phyloP scores from a whole-genome alignment of 1,284 basidiomycete species.

The Irpex sp. region DNA sequence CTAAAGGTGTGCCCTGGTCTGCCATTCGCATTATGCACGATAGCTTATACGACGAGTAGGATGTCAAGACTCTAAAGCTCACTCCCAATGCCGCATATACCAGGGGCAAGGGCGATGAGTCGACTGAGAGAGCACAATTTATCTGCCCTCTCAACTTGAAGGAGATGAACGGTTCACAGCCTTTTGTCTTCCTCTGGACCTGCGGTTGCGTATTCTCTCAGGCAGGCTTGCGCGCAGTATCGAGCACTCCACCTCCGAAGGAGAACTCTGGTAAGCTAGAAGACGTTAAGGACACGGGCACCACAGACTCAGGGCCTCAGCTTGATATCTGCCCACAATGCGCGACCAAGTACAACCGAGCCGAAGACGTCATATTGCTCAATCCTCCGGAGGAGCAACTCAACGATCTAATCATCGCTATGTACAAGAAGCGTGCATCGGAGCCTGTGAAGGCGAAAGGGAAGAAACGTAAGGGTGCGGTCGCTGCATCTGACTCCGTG shows the following conservation, averaged over 20 bases:
- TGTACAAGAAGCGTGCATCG: conserved; percentile 51
- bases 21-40: not conserved
- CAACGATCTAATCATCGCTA: conserved; percentile 44
- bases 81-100: conserved; percentile 63
- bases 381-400: conserved; percentile 66
- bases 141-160: conserved; percentile 88
- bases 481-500: conserved; percentile 19
- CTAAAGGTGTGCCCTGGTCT: conserved; percentile 64
- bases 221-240: conserved; percentile 66
- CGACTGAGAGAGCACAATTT: conserved; percentile 59
- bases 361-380: conserved; percentile 51
- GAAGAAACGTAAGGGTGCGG: conserved; percentile 64
- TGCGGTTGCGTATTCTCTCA: conserved; percentile 91
- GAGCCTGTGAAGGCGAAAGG: conserved; percentile 54
- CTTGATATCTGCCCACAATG: conserved; percentile 74
- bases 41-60: conserved; percentile 41
- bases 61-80: conserved; percentile 79
- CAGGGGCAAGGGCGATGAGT: conserved; percentile 35
- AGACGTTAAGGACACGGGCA: conserved; percentile 17
- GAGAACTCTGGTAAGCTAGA: conserved; percentile 26
- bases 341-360: conserved; percentile 58
- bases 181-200: conserved; percentile 81
- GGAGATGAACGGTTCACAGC: conserved; percentile 89
- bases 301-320: conserved; percentile 21
- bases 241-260: conserved; percentile 28